These are phyloP conservation scores for Mallotus nudiflorus DNA, from an alignment of 345 rosid genomes.

Conservation along the genomic window DNA sequence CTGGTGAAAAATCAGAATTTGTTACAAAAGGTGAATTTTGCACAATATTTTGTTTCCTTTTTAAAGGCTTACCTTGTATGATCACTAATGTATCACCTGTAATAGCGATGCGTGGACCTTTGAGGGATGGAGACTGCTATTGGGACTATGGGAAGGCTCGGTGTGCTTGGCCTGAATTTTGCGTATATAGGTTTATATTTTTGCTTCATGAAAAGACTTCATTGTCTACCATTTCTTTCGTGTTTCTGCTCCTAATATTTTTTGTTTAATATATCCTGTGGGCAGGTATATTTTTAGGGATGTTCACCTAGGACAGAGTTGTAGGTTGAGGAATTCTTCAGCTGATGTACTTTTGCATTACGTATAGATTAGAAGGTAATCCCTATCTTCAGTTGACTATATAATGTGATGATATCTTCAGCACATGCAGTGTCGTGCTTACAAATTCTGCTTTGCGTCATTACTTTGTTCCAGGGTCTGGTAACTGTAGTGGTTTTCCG, in stretches of 20 bases:
- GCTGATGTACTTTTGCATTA: conserved; percentile 63
- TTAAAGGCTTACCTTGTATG: conserved; percentile 9
- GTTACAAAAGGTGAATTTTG: conserved; percentile 77
- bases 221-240: background rate
- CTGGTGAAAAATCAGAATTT: conserved; percentile 58
- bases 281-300: conserved; percentile 86
- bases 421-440: no score
- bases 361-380: conserved; percentile 49
- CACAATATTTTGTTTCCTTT: background rate
- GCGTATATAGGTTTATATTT: conserved; percentile 77
- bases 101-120: conserved; percentile 90
- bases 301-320: conserved; percentile 98
- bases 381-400: background rate
- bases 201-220: conserved; percentile 4
- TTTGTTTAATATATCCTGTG: conserved; percentile 8
- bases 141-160: conserved; percentile 99
- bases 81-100: conserved; percentile 12
- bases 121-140: conserved; percentile 90
- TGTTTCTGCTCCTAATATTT: background rate
- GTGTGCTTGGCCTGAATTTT: conserved; percentile 92
- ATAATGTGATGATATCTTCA: no score
- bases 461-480: background rate
- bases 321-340: conserved; percentile 83
- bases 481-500: background rate
- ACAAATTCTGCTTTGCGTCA: no score